Percentiles rank a stretch among this genome's conserved stretches.
Conservation (phyloP, 164 flowering plant genomes). For the Sextonia rubra region DNA sequence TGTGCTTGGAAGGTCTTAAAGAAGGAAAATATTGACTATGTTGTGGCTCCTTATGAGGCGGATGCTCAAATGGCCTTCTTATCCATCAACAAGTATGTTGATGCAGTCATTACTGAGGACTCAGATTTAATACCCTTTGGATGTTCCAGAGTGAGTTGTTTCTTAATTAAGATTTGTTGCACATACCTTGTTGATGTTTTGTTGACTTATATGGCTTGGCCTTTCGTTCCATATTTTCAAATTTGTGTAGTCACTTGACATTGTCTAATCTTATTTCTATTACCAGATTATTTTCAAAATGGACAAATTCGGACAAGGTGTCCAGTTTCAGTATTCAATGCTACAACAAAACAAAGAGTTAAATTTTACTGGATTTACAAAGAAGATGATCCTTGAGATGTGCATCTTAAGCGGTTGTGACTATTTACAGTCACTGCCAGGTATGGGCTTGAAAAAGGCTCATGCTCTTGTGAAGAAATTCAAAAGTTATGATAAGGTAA, state of each 20-base stretch:
- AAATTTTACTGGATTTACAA: constrained; percentile 63
- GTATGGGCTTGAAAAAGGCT: constrained; percentile 93
- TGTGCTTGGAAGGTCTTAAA: constrained; percentile 60
- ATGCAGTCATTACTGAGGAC: constrained; percentile 91
- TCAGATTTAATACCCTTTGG: constrained; percentile 97
- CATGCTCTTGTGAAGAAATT: constrained; percentile 77
- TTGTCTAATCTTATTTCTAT: background rate
- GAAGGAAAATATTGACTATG: constrained; percentile 61
- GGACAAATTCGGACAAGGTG: constrained; percentile 98
- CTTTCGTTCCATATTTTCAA: background rate
- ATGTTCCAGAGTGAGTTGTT: constrained; percentile 79
- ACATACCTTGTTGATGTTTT: background rate
- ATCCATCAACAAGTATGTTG: constrained; percentile 71
- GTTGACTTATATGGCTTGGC: background rate
- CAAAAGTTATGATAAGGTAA: constrained; percentile 79
- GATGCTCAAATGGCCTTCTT: constrained; percentile 99
- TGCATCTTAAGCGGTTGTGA: constrained; percentile 98
- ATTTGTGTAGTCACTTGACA: background rate
- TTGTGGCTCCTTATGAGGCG: constrained; percentile 98
- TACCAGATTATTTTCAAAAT: constrained; percentile 87
- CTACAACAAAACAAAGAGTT: constrained; percentile 74
- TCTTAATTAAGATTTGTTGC: constrained; percentile 6
- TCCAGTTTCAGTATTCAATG: constrained; percentile 59
- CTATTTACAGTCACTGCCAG: constrained; percentile 84
- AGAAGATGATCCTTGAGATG: constrained; percentile 95